Conservation (phyloP, 257 asterid genomes). For the Solanum acaule region DNA sequence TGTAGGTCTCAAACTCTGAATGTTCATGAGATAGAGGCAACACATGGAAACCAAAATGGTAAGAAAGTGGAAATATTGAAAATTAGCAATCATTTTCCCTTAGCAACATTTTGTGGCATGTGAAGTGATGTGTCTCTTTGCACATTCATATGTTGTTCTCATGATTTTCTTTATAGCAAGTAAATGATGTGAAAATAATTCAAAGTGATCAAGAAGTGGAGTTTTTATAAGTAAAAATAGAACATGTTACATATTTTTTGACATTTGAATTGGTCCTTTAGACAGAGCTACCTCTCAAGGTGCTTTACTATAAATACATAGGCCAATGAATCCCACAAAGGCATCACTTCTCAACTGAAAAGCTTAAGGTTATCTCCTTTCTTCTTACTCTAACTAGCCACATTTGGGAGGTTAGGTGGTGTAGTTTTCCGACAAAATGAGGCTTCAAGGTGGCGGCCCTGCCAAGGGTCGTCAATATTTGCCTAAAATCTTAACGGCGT, state of each 20-base stretch:
- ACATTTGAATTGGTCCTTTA: slow-evolving; percentile 1
- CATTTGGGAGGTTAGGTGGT: slow-evolving; percentile 10
- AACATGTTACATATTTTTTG: neutral
- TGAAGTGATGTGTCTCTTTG: too few relatives aligned
- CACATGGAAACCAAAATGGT: slow-evolving; percentile 13
- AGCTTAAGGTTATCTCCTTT: neutral
- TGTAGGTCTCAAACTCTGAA: neutral
- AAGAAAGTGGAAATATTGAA: neutral
- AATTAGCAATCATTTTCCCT: neutral
- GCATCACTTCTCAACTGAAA: slow-evolving; percentile 11
- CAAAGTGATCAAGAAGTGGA: slow-evolving; percentile 14
- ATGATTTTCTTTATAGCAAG: slow-evolving; percentile 9
- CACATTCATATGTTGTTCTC: neutral
- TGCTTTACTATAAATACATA: slow-evolving; percentile 19
- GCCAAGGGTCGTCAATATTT: slow-evolving; percentile 13
- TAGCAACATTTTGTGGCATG: neutral
- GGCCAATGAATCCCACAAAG: neutral
- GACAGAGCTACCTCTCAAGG: slow-evolving; percentile 14
- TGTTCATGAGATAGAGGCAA: slow-evolving; percentile 1
- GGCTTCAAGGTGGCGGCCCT: slow-evolving; percentile 24
- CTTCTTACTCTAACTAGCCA: neutral
- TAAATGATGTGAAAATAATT: neutral
- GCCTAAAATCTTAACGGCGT: slow-evolving; percentile 4
- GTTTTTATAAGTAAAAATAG: slow-evolving; percentile 30
- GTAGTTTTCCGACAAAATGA: slow-evolving; percentile 24